Percentiles rank a stretch among this genome's conserved stretches.
Evolutionary conservation across 371 early-diverging fungal species (phyloP).

Genomic region (Circinella minor): DNA sequence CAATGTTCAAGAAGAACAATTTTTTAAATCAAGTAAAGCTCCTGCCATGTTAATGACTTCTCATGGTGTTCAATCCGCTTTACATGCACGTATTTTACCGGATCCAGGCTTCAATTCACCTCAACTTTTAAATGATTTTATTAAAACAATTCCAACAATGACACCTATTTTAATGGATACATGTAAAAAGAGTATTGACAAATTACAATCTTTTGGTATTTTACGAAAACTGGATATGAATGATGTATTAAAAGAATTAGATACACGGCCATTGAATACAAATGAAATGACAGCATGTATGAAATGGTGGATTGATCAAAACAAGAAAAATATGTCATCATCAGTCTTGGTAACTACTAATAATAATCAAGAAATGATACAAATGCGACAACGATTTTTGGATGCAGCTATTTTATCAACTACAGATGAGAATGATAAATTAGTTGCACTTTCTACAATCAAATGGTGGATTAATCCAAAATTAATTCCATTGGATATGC

Average conservation of each 20-base stretch:
- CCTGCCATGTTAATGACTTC: constrained; percentile 69
- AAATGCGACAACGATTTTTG: constrained; percentile 26
- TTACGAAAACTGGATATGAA: constrained; percentile 48
- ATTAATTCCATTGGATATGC: constrained; percentile 62
- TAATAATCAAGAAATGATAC: background rate
- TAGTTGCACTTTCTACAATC: constrained; percentile 47
- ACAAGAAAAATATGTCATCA: constrained; percentile 9
- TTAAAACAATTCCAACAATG: constrained; percentile 69
- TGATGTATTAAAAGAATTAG: constrained; percentile 75
- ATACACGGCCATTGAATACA: constrained; percentile 52
- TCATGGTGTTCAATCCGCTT: constrained; percentile 64
- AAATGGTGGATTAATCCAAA: constrained; percentile 67
- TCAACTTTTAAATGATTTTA: constrained; percentile 54
- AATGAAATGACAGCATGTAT: constrained; percentile 73
- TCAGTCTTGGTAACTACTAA: background rate
- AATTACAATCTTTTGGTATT: constrained; percentile 48
- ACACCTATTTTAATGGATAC: constrained; percentile 49
- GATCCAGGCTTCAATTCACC: constrained; percentile 20
- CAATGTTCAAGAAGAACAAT: constrained; percentile 57
- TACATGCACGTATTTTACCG: constrained; percentile 50
- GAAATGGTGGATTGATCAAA: constrained; percentile 77
- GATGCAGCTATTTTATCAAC: constrained; percentile 45
- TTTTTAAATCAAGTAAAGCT: constrained; percentile 55
- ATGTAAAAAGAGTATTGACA: constrained; percentile 63
- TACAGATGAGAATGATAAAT: constrained; percentile 38